Conservation (phyloP, 2,329 filamentous ascomycete genomes). For the Cercospora sp. region DNA sequence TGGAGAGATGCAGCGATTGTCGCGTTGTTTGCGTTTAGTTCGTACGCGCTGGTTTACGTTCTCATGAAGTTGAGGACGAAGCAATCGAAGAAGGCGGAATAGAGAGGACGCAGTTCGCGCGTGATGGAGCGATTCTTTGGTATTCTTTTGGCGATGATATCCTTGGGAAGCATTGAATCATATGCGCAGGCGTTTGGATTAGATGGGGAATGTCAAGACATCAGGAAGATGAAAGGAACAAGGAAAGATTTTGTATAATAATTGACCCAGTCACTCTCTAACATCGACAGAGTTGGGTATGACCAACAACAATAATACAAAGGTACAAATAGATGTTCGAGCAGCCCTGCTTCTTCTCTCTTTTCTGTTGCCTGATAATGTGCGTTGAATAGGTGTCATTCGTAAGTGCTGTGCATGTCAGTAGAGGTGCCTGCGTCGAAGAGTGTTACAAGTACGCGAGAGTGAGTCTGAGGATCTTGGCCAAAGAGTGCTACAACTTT, state of each 20-base stretch:
- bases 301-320: too few species aligned
- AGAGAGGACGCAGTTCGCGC: slow-evolving; percentile 5
- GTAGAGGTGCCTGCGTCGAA: too few species aligned
- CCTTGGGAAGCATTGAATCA: neutral
- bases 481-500: too few species aligned
- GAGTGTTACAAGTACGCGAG: too few species aligned
- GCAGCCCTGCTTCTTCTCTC: too few species aligned
- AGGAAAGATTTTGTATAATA: neutral
- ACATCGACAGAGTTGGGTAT: neutral
- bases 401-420: too few species aligned
- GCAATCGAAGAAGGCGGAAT: slow-evolving; percentile 43
- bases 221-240: neutral
- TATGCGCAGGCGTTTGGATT: neutral
- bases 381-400: too few species aligned
- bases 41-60: slow-evolving; percentile 54
- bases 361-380: too few species aligned
- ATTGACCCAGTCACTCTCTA: neutral
- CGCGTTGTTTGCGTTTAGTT: slow-evolving; percentile 51
- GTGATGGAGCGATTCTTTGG: neutral
- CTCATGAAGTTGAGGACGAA: slow-evolving; percentile 48
- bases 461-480: too few species aligned
- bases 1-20: slow-evolving; percentile 67
- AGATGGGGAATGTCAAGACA: neutral
- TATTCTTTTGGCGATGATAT: neutral
- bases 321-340: too few species aligned